Evolutionary conservation across 1,139 yeast genomes (phyloP).

Genomic region (Ogataea hybrid): DNA sequence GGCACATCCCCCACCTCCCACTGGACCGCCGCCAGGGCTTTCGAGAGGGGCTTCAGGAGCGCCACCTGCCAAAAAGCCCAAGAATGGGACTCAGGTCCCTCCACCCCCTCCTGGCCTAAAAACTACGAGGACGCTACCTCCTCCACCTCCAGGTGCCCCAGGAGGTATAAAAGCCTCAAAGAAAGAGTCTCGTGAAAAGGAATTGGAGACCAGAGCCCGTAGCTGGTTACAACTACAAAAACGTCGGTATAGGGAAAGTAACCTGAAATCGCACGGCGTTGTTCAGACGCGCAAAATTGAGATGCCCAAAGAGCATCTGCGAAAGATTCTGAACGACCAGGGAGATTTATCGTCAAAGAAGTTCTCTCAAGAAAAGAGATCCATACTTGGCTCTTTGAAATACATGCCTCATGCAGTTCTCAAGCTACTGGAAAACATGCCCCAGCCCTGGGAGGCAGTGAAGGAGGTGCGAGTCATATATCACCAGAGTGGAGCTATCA

Average conservation of each 20-base stretch:
- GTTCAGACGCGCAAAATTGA: conserved; percentile 67
- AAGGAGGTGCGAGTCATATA: conserved; percentile 87
- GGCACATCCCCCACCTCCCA: conserved; percentile 29
- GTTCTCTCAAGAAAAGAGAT: conserved; percentile 83
- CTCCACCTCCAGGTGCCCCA: conserved; percentile 26
- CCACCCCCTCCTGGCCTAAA: conserved; percentile 31
- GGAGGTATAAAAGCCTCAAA: not conserved
- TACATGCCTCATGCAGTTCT: conserved; percentile 94
- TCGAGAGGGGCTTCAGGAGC: not conserved
- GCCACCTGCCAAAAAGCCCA: conserved; percentile 4
- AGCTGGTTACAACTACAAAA: conserved; percentile 72
- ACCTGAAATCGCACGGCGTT: conserved; percentile 38
- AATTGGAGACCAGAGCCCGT: conserved; percentile 44
- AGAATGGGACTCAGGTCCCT: conserved; percentile 11
- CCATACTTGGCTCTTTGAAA: conserved; percentile 88
- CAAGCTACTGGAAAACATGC: conserved; percentile 92
- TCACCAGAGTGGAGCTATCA: conserved; percentile 91
- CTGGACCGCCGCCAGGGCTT: conserved; percentile 8
- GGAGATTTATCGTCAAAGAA: conserved; percentile 81
- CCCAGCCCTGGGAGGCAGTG: conserved; percentile 95
- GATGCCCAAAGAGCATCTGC: conserved; percentile 92
- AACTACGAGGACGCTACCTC: conserved; percentile 26
- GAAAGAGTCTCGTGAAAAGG: conserved; percentile 14
- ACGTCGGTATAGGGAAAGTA: conserved; percentile 40
- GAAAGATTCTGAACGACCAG: conserved; percentile 82